phyloP scores from a whole-genome alignment of 805 yeast genomes.

The Pichia paraexigua region DNA sequence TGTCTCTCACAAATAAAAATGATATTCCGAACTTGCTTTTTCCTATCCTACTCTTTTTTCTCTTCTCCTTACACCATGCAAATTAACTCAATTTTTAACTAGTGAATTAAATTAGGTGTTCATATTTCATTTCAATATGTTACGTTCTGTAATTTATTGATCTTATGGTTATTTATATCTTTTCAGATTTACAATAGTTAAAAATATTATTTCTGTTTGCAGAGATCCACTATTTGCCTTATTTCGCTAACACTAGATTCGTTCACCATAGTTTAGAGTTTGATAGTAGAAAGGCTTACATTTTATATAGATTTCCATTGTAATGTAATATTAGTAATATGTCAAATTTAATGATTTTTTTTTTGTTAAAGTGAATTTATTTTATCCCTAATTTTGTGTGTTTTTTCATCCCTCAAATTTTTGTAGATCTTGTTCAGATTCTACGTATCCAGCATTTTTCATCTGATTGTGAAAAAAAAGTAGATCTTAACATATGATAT shows the following conservation, averaged over 20 bases:
- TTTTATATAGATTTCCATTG: neutral
- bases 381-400: too few species aligned
- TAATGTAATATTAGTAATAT: neutral
- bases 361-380: too few species aligned
- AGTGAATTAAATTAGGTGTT: neutral
- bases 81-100: neutral
- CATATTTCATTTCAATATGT: neutral
- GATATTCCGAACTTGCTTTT: too few species aligned
- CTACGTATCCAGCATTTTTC: too few species aligned
- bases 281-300: constrained; percentile 33
- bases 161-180: neutral
- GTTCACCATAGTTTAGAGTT: constrained; percentile 29
- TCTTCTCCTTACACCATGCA: neutral
- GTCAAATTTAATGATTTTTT: too few species aligned
- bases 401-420: too few species aligned
- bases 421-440: too few species aligned
- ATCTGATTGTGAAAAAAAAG: too few species aligned
- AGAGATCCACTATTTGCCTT: constrained; percentile 21
- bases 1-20: too few species aligned
- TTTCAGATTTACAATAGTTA: constrained; percentile 1
- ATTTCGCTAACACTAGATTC: constrained; percentile 33
- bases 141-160: neutral
- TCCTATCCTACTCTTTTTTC: neutral
- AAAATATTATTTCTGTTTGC: constrained; percentile 12
- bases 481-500: too few species aligned